These are phyloP conservation scores for Rosa rugosa DNA, from an alignment of 306 rosid species.

Conservation along the genomic window DNA sequence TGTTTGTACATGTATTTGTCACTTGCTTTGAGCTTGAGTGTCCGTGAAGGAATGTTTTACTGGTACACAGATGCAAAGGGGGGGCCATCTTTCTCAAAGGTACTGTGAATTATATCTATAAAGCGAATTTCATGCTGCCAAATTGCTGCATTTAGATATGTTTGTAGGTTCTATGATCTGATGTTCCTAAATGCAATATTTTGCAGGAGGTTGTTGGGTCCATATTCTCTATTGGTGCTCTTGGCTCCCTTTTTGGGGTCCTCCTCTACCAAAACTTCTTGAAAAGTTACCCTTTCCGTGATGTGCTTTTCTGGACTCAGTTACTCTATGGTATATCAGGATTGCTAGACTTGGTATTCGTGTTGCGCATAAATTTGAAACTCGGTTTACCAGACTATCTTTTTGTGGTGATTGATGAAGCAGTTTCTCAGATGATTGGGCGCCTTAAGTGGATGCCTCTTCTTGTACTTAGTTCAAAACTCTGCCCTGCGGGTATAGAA, in stretches of 20 bases:
- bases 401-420: constrained; percentile 78
- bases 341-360: constrained; percentile 77
- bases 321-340: constrained; percentile 73
- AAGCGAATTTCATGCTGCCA: constrained; percentile 1
- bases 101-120: constrained; percentile 14
- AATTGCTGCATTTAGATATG: background rate
- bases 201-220: constrained; percentile 83
- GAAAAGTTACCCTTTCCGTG: constrained; percentile 75
- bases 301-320: constrained; percentile 91
- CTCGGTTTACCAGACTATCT: constrained; percentile 77
- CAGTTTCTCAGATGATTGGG: constrained; percentile 59
- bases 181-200: background rate
- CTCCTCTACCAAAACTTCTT: constrained; percentile 76
- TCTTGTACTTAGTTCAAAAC: constrained; percentile 90
- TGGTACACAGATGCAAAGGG: constrained; percentile 86
- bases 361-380: constrained; percentile 63
- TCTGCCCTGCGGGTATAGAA: constrained; percentile 91
- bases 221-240: constrained; percentile 79
- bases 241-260: constrained; percentile 81
- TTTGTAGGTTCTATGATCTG: background rate
- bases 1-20: constrained; percentile 87
- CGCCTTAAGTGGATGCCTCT: constrained; percentile 99
- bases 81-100: constrained; percentile 91
- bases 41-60: constrained; percentile 89
- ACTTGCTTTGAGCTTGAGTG: constrained; percentile 74